A percentile compares a stretch with the other conserved stretches of the same genome.
Conservation (phyloP, 1,284 basidiomycete genomes). For the Afroboletus lepidellus region DNA sequence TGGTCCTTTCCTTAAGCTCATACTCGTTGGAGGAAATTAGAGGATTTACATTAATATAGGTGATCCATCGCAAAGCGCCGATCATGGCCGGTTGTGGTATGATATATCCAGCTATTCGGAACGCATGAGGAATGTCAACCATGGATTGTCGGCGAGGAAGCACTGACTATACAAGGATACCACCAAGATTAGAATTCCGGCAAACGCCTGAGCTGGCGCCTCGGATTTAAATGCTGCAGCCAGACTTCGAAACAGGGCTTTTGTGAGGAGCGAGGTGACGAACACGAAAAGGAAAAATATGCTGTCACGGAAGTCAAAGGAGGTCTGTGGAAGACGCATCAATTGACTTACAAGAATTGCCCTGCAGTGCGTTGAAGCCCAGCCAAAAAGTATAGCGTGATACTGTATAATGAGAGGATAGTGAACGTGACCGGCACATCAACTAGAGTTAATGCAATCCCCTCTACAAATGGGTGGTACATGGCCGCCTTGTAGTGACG, state of each 20-base stretch:
- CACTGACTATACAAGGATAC: slow-evolving; percentile 47
- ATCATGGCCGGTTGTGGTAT: slow-evolving; percentile 61
- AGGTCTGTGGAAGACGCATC: background rate
- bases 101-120: slow-evolving; percentile 36
- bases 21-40: background rate
- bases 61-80: slow-evolving; percentile 63
- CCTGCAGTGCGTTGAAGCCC: slow-evolving; percentile 43
- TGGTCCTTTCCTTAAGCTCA: slow-evolving; percentile 16
- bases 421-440: slow-evolving; percentile 56
- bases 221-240: slow-evolving; percentile 53
- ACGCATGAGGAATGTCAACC: background rate
- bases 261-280: slow-evolving; percentile 55
- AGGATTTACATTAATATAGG: slow-evolving; percentile 54
- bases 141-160: background rate
- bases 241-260: slow-evolving; percentile 58
- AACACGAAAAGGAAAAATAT: slow-evolving; percentile 54
- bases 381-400: slow-evolving; percentile 59
- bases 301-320: slow-evolving; percentile 31
- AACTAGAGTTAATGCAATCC: slow-evolving; percentile 58
- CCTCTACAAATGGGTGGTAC: slow-evolving; percentile 55
- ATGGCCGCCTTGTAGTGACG: slow-evolving; percentile 52
- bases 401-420: slow-evolving; percentile 42
- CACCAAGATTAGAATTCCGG: slow-evolving; percentile 51
- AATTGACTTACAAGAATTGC: slow-evolving; percentile 45
- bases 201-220: slow-evolving; percentile 58